A percentile compares a stretch with the other conserved stretches of the same genome.
phyloP scores from a whole-genome alignment of 2,329 filamentous ascomycete species.

The Aspergillus ruber region DNA sequence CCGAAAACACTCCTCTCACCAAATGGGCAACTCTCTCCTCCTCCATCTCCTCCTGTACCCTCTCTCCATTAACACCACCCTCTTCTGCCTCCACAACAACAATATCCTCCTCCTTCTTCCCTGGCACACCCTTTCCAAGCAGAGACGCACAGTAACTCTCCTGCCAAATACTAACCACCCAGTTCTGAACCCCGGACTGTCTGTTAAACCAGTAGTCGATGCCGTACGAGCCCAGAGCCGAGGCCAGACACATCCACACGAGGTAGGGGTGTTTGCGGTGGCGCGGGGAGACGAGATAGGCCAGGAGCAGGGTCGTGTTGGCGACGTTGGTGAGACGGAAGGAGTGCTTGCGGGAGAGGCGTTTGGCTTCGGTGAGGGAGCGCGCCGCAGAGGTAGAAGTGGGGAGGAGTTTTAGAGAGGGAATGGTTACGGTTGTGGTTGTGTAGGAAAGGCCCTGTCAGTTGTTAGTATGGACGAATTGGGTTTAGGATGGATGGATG shows the following conservation, averaged over 20 bases:
- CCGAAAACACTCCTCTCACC: conserved; percentile 33
- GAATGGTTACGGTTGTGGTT: conserved; percentile 68
- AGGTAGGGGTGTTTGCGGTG: conserved; percentile 80
- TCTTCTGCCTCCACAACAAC: conserved; percentile 34
- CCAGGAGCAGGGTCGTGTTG: conserved; percentile 65
- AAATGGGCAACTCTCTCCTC: conserved; percentile 35
- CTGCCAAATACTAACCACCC: conserved; percentile 32
- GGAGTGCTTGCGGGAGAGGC: conserved; percentile 59
- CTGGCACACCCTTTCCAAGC: conserved; percentile 5
- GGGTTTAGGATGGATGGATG: background rate
- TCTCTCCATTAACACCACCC: conserved; percentile 39
- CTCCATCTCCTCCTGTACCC: conserved; percentile 39
- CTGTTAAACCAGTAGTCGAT: conserved; percentile 71
- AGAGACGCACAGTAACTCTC: conserved; percentile 31
- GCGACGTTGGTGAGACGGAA: conserved; percentile 63
- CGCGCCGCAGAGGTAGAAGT: conserved; percentile 65
- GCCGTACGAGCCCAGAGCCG: conserved; percentile 39
- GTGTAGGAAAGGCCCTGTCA: conserved; percentile 80
- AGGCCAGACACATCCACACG: conserved; percentile 70
- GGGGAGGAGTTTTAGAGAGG: conserved; percentile 72
- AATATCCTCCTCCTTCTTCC: conserved; percentile 32
- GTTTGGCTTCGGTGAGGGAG: conserved; percentile 62
- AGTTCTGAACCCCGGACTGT: conserved; percentile 45
- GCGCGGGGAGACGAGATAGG: conserved; percentile 69
- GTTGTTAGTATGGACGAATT: background rate